Evolutionary conservation across 2,329 filamentous ascomycete genomes (phyloP).

Genomic region (Arthroderma sp.): DNA sequence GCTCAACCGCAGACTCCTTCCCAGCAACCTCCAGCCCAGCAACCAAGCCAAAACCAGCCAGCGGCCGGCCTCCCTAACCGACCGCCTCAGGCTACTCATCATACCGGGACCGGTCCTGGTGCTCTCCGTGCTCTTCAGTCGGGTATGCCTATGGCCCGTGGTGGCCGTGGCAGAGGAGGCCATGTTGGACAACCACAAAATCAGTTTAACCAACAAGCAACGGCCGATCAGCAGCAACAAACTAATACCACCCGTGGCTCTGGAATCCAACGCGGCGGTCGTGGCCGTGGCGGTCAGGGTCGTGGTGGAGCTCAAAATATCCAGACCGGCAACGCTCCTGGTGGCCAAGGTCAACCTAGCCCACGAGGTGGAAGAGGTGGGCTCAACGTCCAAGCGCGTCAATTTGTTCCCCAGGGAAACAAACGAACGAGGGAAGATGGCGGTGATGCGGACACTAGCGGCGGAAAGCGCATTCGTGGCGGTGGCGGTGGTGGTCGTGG

Average conservation of each 20-base stretch:
- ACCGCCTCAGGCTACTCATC: constrained; percentile 11
- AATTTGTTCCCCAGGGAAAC: constrained; percentile 45
- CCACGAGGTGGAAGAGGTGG: constrained; percentile 23
- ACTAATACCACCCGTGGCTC: constrained; percentile 22
- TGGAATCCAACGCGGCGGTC: constrained; percentile 30
- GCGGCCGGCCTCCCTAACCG: constrained; percentile 14
- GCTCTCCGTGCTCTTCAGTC: constrained; percentile 32
- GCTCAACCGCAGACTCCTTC: constrained; percentile 10
- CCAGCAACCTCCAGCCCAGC: constrained; percentile 14
- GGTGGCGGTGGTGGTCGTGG: constrained; percentile 14
- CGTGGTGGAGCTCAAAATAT: constrained; percentile 34
- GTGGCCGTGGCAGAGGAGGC: constrained; percentile 14
- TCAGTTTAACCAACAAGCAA: constrained; percentile 15
- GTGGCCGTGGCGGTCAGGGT: constrained; percentile 26
- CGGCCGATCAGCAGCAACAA: constrained; percentile 16
- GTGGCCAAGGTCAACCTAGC: constrained; percentile 18
- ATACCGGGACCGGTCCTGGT: constrained; percentile 25
- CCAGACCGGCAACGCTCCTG: constrained; percentile 24
- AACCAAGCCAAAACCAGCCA: constrained; percentile 19
- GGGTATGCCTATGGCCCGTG: constrained; percentile 32
- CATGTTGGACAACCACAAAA: constrained; percentile 22
- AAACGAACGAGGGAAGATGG: constrained; percentile 44
- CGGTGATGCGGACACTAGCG: constrained; percentile 22
- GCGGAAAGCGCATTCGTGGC: constrained; percentile 37
- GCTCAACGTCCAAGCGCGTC: constrained; percentile 38